phyloP scores from a whole-genome alignment of 345 rosid genomes.

The Lepidium africanum region DNA sequence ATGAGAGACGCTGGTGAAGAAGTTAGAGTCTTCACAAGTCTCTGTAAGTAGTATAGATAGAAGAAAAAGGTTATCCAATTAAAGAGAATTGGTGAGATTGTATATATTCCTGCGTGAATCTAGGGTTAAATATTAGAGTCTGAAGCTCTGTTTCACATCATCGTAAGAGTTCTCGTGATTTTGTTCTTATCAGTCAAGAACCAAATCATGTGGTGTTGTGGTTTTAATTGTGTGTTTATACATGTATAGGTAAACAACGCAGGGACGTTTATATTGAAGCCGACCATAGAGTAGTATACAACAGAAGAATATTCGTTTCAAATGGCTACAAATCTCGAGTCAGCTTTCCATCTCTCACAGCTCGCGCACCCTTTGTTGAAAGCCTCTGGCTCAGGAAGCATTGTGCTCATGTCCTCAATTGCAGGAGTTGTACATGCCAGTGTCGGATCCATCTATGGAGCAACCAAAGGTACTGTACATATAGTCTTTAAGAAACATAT shows the following conservation, averaged over 20 bases:
- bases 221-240: not conserved
- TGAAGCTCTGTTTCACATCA: too few species aligned
- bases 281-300: slow-evolving; percentile 44
- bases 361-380: slow-evolving; percentile 60
- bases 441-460: too few species aligned
- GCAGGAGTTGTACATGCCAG: slow-evolving; percentile 30
- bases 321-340: slow-evolving; percentile 54
- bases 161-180: too few species aligned
- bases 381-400: slow-evolving; percentile 49
- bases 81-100: too few species aligned
- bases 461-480: too few species aligned
- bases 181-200: not conserved
- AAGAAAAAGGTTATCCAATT: too few species aligned
- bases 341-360: slow-evolving; percentile 62
- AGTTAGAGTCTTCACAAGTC: too few species aligned
- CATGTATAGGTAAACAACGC: slow-evolving; percentile 49
- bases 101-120: too few species aligned
- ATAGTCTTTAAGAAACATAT: too few species aligned
- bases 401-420: slow-evolving; percentile 61
- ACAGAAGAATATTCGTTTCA: slow-evolving; percentile 47
- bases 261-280: slow-evolving; percentile 52
- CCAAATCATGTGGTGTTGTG: not conserved
- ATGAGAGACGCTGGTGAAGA: too few species aligned
- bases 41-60: too few species aligned
- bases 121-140: too few species aligned